Evolutionary conservation across 257 asterid genomes (phyloP), one percentile per base, ranked within the genome.

Genomic region (Cinchona pubescens): DNA sequence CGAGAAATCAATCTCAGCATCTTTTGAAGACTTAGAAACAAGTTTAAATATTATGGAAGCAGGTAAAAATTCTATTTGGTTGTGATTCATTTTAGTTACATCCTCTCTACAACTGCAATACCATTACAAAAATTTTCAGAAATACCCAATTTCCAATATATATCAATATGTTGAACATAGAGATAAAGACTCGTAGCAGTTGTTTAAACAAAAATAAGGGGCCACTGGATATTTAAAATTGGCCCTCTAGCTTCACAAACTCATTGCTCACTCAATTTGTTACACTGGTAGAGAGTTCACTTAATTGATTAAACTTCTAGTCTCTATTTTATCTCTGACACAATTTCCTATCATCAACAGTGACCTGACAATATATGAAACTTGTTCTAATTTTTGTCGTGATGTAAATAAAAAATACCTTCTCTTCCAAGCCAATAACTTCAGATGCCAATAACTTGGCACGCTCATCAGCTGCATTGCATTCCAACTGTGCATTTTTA

Each of bases 381-480:
- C 56, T 72, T 43, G 23, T 12, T 37, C 19, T 19, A 37, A 56
- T 35, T 40, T 15, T 55, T 30, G 3, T 29, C 18, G 0, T 3
- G 13, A 19, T 48, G 65, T 2, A 56, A 77, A 48, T 59, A 30
- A 1, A 70, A 74, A 78, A 56, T 83, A 95, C 99, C 98, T 93
- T 95, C 85, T 95, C 99, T 84, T 95, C 99, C 86, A 92, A 90
- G 61, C 85, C 96, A 85, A 95, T 95, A 76, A 95, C 97, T 90
- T 95, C 99, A 72, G 99, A 89, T 69, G 97, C 98, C 84, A 95
- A 86, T 67, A 95, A 82, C 75, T 91, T 95, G 76, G 96, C 92
- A 18, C 97, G 96, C 79, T 95, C 98, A 87, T 95, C 99, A 72
- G 98, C 99, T 62, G 99, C 98, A 84, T 85, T 86, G 78, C 97